These are phyloP conservation scores for Apiospora arundinis DNA, from an alignment of 2,329 filamentous ascomycete genomes.

Conservation along the genomic window DNA sequence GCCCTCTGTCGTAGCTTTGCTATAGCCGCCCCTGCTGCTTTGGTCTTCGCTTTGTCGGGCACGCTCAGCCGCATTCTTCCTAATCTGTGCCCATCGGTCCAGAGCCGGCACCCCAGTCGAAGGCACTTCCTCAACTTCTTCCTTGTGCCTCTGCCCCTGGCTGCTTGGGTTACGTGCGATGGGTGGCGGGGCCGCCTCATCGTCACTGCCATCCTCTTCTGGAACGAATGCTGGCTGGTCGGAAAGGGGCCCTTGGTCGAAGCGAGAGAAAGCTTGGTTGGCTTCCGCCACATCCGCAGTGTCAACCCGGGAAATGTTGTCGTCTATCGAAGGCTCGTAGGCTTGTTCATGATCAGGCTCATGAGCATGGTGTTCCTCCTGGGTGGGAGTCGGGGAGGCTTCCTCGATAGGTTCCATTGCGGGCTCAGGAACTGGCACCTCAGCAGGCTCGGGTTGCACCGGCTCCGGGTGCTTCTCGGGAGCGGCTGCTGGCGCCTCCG, in stretches of 20 bases:
- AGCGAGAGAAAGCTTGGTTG: slow-evolving; percentile 67
- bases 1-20: slow-evolving; percentile 60
- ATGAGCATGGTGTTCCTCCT: slow-evolving; percentile 34
- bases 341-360: slow-evolving; percentile 40
- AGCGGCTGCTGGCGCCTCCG: slow-evolving; percentile 42
- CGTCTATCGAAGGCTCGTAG: slow-evolving; percentile 53
- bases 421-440: slow-evolving; percentile 29
- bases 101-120: slow-evolving; percentile 51
- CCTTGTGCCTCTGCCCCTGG: slow-evolving; percentile 26
- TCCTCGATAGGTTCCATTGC: slow-evolving; percentile 28
- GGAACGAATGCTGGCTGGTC: slow-evolving; percentile 88
- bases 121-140: slow-evolving; percentile 36
- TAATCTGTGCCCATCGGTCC: slow-evolving; percentile 95
- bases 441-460: slow-evolving; percentile 32
- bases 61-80: slow-evolving; percentile 89
- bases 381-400: not conserved
- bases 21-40: slow-evolving; percentile 60
- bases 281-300: slow-evolving; percentile 64
- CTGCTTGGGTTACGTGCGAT: slow-evolving; percentile 50
- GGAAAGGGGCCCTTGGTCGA: slow-evolving; percentile 86
- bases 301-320: slow-evolving; percentile 64
- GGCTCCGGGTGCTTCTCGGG: slow-evolving; percentile 35
- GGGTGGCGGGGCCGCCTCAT: slow-evolving; percentile 53
- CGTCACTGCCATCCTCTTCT: slow-evolving; percentile 54
- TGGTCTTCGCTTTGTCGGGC: slow-evolving; percentile 71